phyloP scores from a whole-genome alignment of 192 early-diverging fungal genomes.

The Geosiphon pyriformis region DNA sequence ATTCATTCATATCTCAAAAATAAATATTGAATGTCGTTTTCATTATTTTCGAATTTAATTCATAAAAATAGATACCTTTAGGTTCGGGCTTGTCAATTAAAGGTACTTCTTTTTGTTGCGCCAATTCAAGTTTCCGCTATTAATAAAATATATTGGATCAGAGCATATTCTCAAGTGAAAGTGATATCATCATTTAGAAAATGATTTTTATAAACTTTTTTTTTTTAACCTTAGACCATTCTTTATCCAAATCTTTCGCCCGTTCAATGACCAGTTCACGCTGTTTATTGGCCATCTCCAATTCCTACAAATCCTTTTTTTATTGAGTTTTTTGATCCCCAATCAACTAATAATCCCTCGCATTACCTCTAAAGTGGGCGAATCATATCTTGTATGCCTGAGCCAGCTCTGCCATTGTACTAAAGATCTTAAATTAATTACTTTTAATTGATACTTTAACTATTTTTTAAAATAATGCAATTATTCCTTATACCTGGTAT shows the following conservation, averaged over 20 bases:
- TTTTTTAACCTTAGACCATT: slow-evolving; percentile 7
- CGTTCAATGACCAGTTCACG: slow-evolving; percentile 10
- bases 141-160: background rate
- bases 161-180: background rate
- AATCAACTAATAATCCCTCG: background rate
- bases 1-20: too few relatives aligned
- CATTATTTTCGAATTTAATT: background rate
- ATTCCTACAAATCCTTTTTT: slow-evolving; percentile 8
- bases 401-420: slow-evolving; percentile 27
- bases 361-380: slow-evolving; percentile 21
- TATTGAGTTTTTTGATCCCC: too few relatives aligned
- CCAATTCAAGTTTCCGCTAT: background rate
- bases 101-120: background rate
- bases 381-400: slow-evolving; percentile 20
- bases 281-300: slow-evolving; percentile 3
- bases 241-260: slow-evolving; percentile 19
- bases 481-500: slow-evolving; percentile 12
- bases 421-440: background rate
- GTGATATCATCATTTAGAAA: background rate
- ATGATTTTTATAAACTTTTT: background rate
- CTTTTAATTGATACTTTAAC: background rate
- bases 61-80: background rate
- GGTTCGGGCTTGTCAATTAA: background rate
- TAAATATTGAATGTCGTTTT: background rate
- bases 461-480: background rate